These are phyloP conservation scores for Penicillium cataractarum DNA, from an alignment of 495 filamentous ascomycete species.

Conservation along the genomic window DNA sequence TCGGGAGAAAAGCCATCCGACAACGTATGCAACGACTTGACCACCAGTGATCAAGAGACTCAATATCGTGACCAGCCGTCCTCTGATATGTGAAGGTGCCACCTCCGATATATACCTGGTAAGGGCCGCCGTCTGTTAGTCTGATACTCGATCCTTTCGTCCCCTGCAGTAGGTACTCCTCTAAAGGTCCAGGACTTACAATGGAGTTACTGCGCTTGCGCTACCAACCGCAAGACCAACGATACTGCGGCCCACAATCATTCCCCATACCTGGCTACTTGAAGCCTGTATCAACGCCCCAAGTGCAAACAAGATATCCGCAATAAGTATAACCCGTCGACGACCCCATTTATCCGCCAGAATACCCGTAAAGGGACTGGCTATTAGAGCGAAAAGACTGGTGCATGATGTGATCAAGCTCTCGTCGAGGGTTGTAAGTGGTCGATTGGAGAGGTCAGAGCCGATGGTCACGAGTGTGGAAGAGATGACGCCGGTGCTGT, in stretches of 20 bases:
- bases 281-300: slow-evolving; percentile 75
- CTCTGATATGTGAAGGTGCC: slow-evolving; percentile 72
- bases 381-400: slow-evolving; percentile 75
- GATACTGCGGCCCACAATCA: slow-evolving; percentile 79
- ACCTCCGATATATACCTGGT: slow-evolving; percentile 79
- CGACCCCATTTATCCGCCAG: slow-evolving; percentile 77
- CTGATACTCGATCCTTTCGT: neutral
- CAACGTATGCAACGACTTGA: slow-evolving; percentile 82
- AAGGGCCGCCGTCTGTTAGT: slow-evolving; percentile 1
- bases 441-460: slow-evolving; percentile 68
- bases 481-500: slow-evolving; percentile 88
- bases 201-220: slow-evolving; percentile 79
- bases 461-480: slow-evolving; percentile 81
- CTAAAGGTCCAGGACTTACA: slow-evolving; percentile 51
- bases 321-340: slow-evolving; percentile 73
- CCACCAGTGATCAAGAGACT: slow-evolving; percentile 82
- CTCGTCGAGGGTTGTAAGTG: slow-evolving; percentile 76
- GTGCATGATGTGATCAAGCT: slow-evolving; percentile 83
- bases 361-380: slow-evolving; percentile 74
- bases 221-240: slow-evolving; percentile 83
- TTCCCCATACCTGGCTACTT: slow-evolving; percentile 62
- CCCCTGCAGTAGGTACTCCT: neutral
- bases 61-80: slow-evolving; percentile 75
- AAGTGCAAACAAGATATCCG: slow-evolving; percentile 75
- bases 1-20: slow-evolving; percentile 68